These are phyloP conservation scores for Sicyos baderoa DNA, from an alignment of 306 rosid genomes.

Conservation along the genomic window DNA sequence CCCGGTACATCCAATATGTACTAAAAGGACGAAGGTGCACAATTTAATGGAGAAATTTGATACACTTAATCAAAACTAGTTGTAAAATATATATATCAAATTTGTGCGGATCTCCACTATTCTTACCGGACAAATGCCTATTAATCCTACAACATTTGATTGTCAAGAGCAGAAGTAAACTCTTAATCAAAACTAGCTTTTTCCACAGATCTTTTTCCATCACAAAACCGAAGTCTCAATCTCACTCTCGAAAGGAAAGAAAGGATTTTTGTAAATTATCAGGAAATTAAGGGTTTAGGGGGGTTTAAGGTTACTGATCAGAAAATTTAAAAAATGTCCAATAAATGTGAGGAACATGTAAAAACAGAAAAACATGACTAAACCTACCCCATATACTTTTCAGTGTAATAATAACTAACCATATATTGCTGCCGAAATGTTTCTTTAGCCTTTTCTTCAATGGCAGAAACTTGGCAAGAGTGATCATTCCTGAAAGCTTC, in stretches of 20 bases:
- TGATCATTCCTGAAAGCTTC: constrained; percentile 55
- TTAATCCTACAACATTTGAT: too few species aligned
- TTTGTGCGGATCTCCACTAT: too few species aligned
- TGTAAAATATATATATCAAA: neutral
- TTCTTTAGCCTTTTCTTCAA: constrained; percentile 47
- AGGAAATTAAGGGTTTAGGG: too few species aligned
- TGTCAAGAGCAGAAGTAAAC: too few species aligned
- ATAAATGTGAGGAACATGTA: neutral
- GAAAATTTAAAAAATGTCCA: neutral
- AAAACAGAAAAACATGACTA: neutral
- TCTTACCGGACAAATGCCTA: too few species aligned
- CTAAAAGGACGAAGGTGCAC: neutral
- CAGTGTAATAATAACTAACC: constrained; percentile 32
- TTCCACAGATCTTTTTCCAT: neutral
- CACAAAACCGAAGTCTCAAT: too few species aligned
- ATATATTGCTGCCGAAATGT: constrained; percentile 51
- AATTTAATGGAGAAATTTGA: neutral
- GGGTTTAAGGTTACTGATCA: neutral
- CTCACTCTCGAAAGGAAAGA: neutral
- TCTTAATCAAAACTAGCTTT: too few species aligned
- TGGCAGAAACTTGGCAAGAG: constrained; percentile 45
- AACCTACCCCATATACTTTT: neutral
- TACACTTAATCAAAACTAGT: neutral
- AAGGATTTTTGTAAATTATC: too few species aligned
- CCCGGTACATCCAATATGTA: neutral